A percentile compares a stretch with the other conserved stretches of the same genome.
Evolutionary conservation across 768 basidiomycete genomes (phyloP).

Genomic region (Fomitopsis pulvina): DNA sequence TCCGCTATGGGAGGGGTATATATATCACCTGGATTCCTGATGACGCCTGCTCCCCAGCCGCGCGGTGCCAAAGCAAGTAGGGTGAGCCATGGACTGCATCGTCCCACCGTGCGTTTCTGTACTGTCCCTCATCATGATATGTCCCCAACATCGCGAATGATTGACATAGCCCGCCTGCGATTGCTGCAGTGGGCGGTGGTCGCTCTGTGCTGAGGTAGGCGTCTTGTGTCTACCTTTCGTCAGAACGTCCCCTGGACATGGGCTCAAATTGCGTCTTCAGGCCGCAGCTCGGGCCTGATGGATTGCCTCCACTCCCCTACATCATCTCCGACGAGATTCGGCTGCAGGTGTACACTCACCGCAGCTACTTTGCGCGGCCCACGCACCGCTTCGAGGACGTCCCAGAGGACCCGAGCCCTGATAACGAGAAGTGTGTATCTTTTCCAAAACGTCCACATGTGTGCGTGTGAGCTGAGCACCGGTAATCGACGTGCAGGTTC

Average conservation of each 20-base stretch:
- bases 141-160: not conserved
- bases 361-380: slow-evolving; percentile 62
- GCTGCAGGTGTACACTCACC: slow-evolving; percentile 67
- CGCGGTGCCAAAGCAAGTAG: not conserved
- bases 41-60: not conserved
- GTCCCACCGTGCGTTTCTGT: not conserved
- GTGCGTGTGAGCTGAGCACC: not conserved
- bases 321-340: slow-evolving; percentile 42
- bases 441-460: not conserved
- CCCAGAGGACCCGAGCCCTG: slow-evolving; percentile 65
- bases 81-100: not conserved
- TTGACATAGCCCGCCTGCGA: not conserved
- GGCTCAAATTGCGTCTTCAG: slow-evolving; percentile 10
- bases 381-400: slow-evolving; percentile 73
- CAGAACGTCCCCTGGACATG: not conserved
- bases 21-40: not conserved
- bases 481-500: slow-evolving; percentile 34
- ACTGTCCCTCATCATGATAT: not conserved
- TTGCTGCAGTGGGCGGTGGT: not conserved
- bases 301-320: slow-evolving; percentile 51
- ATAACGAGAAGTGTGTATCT: slow-evolving; percentile 66
- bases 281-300: slow-evolving; percentile 27
- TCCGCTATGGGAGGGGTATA: not conserved
- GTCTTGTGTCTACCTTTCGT: not conserved
- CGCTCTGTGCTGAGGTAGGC: slow-evolving; percentile 4